Conservation (phyloP, 495 filamentous ascomycete species). For the Polyplosphaeria fusca region DNA sequence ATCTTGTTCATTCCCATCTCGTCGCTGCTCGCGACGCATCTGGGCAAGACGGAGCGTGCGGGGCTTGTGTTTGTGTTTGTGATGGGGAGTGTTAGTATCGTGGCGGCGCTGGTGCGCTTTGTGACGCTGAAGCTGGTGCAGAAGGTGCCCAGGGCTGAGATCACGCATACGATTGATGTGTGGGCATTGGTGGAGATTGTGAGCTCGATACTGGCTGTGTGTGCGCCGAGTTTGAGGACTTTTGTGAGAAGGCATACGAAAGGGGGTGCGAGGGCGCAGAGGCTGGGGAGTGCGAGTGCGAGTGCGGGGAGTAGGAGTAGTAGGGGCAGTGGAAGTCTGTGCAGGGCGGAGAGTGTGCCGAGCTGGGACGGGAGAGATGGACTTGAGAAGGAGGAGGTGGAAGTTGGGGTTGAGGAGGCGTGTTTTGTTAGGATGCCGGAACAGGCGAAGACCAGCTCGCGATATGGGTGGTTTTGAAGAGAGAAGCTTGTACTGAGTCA, state of each 20-base stretch:
- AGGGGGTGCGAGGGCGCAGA: not conserved
- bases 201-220: slow-evolving; percentile 28
- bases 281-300: too few species aligned
- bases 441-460: too few species aligned
- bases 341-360: not conserved
- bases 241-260: slow-evolving; percentile 10
- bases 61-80: slow-evolving; percentile 38
- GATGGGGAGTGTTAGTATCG: slow-evolving; percentile 40
- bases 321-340: not conserved
- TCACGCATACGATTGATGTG: slow-evolving; percentile 43
- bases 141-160: slow-evolving; percentile 34
- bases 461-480: too few species aligned
- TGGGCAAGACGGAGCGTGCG: slow-evolving; percentile 34
- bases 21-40: slow-evolving; percentile 17
- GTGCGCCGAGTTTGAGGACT: slow-evolving; percentile 14
- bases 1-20: slow-evolving; percentile 34
- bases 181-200: slow-evolving; percentile 42
- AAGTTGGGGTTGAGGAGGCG: too few species aligned
- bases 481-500: too few species aligned
- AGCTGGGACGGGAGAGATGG: not conserved
- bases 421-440: too few species aligned
- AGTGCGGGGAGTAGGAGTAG: not conserved
- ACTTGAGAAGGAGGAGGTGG: not conserved
- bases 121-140: slow-evolving; percentile 35
- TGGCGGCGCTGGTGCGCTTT: slow-evolving; percentile 40